Base-by-base conservation (phyloP, 208 protist species). In the Balamuthia mandrillaris region DNA sequence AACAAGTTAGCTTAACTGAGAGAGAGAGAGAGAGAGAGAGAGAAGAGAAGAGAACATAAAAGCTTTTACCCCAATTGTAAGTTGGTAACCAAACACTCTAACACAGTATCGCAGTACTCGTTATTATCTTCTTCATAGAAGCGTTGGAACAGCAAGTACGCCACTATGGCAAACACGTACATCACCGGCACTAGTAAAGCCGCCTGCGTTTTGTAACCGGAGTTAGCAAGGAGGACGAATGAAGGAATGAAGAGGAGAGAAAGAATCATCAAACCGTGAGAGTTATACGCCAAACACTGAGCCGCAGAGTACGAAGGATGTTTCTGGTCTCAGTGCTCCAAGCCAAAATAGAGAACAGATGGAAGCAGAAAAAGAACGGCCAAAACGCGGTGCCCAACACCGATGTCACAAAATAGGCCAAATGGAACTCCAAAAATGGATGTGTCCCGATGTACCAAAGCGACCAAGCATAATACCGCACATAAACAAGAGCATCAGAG, bases 31-130 rank as follows among this genome's bases (percentile, higher is more conserved):
- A 74, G 45, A n/a, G 18, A 74, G 24, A 49, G 35, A 49, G 31
- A 33, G 5, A n/a, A 49, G 5, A 41, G 45, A 44, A 27, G n/a
- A 74, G n/a, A 41, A 51, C 21, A 66, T 16, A 45, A 14, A 35
- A 24, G 14, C 14, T n/a, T 31, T 3, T 68, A 83, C 77, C 77
- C 77, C 51, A 83, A 56, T 29, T 83, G 77, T 44, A 83, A 52
- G 77, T 83, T 83, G 51, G 41, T 49, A 10, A 83, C 24, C 77
- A 83, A 68, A 56, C 77, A 83, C 41, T 83, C 37, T 2, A 63
- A 44, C 24, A 83, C 77, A 44, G 77, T 83, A 31, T 83, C 77
- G 41, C 77, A 83, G 41, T 83, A 70, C 21, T 49, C 77, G 58
- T 83, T 83, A 56, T 70, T 63, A 14, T 63, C 51, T 5, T 21